A percentile compares a stretch with the other conserved stretches of the same genome.
phyloP scores from a whole-genome alignment of 164 flowering plant genomes.

The Vitis rupestris region DNA sequence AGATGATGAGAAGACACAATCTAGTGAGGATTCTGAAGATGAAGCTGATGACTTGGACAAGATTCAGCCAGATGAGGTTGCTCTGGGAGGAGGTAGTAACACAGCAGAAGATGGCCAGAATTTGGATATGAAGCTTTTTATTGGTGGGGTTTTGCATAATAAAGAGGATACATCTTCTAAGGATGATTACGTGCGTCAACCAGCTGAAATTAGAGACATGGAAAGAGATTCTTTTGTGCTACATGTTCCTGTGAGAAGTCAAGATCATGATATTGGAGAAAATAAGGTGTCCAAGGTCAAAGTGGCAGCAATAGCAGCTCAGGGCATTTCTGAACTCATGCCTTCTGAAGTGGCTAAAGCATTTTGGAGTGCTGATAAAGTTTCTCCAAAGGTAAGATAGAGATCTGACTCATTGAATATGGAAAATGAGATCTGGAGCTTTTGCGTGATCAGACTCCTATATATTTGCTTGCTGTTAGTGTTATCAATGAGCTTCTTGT shows the following conservation, averaged over 20 bases:
- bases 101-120: slow-evolving; percentile 46
- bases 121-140: slow-evolving; percentile 61
- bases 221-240: slow-evolving; percentile 78
- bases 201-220: slow-evolving; percentile 70
- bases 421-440: background rate
- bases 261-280: slow-evolving; percentile 44
- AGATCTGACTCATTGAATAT: background rate
- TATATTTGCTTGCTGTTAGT: background rate
- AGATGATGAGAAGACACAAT: slow-evolving; percentile 38
- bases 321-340: slow-evolving; percentile 83
- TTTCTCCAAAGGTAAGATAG: slow-evolving; percentile 71
- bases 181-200: slow-evolving; percentile 66
- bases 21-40: slow-evolving; percentile 50
- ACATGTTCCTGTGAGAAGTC: slow-evolving; percentile 53
- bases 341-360: slow-evolving; percentile 91
- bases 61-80: slow-evolving; percentile 46
- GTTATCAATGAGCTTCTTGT: background rate
- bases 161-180: slow-evolving; percentile 62
- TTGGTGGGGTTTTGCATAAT: slow-evolving; percentile 85
- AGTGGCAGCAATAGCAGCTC: slow-evolving; percentile 69
- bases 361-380: slow-evolving; percentile 65
- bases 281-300: slow-evolving; percentile 45
- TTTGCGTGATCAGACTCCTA: background rate
- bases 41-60: slow-evolving; percentile 46
- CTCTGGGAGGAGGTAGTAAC: slow-evolving; percentile 40